Conservation (phyloP, 2,329 filamentous ascomycete genomes). For the Dactylella cylindrospora region DNA sequence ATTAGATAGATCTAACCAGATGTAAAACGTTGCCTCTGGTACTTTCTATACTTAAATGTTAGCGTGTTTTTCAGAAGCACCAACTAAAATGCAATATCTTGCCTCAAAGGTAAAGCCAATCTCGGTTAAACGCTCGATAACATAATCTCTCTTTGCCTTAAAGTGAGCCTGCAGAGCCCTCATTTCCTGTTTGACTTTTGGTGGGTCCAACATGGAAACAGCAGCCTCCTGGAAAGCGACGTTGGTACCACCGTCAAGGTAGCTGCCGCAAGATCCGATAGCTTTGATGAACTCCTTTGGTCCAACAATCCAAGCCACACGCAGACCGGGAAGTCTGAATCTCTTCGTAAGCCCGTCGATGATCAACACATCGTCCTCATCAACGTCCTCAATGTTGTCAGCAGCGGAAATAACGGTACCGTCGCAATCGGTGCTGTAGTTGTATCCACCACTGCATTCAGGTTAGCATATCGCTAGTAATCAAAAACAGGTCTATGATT, state of each 20-base stretch:
- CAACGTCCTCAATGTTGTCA: constrained; percentile 69
- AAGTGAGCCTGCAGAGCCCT: constrained; percentile 84
- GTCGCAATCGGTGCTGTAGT: constrained; percentile 90
- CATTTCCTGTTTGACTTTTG: constrained; percentile 81
- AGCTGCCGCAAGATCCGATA: constrained; percentile 87
- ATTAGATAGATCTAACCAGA: constrained; percentile 66
- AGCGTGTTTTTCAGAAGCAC: background rate
- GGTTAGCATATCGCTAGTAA: constrained; percentile 1
- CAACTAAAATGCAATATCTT: constrained; percentile 2
- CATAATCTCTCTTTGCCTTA: constrained; percentile 88
- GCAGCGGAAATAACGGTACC: constrained; percentile 85
- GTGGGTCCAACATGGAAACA: constrained; percentile 86
- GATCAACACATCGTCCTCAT: constrained; percentile 73
- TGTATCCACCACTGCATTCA: constrained; percentile 66
- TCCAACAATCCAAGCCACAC: constrained; percentile 92
- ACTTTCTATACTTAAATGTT: constrained; percentile 57
- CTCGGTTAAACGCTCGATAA: constrained; percentile 72
- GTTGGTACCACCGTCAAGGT: constrained; percentile 91
- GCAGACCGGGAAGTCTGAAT: constrained; percentile 93
- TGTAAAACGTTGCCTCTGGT: constrained; percentile 91
- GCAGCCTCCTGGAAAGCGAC: constrained; percentile 95
- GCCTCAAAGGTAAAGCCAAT: constrained; percentile 82
- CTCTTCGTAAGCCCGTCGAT: constrained; percentile 96
- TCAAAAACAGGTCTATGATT: background rate
- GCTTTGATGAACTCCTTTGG: constrained; percentile 96